A percentile compares a stretch with the other conserved stretches of the same genome.
Conservation (phyloP, 192 early-diverging fungal species). For the Coemansia sp. region DNA sequence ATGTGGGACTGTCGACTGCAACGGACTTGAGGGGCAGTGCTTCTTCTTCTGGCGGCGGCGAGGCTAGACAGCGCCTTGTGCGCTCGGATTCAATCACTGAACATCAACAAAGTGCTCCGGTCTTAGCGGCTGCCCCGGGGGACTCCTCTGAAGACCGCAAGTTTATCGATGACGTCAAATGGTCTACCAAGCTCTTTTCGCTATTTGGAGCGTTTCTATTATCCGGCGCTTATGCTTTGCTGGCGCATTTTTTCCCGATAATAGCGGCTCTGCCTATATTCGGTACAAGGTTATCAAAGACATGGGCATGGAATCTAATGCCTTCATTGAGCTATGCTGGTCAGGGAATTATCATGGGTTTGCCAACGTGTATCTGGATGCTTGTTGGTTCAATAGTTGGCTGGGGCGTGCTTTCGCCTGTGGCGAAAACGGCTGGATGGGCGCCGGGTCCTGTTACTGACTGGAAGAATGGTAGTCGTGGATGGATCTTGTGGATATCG, state of each 20-base stretch:
- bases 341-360: conserved; percentile 79
- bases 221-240: conserved; percentile 62
- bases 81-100: too few relatives aligned
- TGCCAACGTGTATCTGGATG: conserved; percentile 72
- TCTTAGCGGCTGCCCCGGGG: background rate
- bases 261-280: conserved; percentile 58
- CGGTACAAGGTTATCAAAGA: conserved; percentile 47
- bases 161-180: conserved; percentile 51
- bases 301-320: conserved; percentile 69
- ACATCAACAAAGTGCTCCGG: too few relatives aligned
- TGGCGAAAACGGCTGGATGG: conserved; percentile 68
- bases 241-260: conserved; percentile 59
- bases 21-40: too few relatives aligned
- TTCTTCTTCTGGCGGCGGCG: too few relatives aligned
- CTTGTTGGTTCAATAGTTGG: conserved; percentile 64
- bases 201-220: conserved; percentile 56
- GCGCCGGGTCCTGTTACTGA: conserved; percentile 64
- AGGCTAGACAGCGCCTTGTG: too few relatives aligned
- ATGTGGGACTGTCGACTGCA: background rate
- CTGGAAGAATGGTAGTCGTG: conserved; percentile 65
- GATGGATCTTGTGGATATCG: conserved; percentile 80
- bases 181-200: conserved; percentile 58
- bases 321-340: conserved; percentile 74
- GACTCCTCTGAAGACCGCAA: background rate
- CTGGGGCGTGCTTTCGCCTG: conserved; percentile 71